A percentile compares a stretch with the other conserved stretches of the same genome.
Evolutionary conservation across 371 early-diverging fungal genomes (phyloP).

Genomic region (Blastocladiella emersonii): DNA sequence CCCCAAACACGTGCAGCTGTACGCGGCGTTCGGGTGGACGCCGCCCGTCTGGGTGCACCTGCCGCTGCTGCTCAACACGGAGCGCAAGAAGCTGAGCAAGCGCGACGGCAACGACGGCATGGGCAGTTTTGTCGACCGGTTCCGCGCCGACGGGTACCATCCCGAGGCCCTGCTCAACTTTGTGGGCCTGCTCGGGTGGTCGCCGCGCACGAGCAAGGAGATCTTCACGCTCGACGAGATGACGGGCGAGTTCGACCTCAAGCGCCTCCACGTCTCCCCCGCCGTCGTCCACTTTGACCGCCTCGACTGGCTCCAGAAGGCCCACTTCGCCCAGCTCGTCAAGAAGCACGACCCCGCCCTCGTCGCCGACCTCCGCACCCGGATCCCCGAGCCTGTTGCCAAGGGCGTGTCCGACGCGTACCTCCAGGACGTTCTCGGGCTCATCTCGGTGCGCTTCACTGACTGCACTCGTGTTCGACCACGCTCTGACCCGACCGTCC

Average conservation of each 20-base stretch:
- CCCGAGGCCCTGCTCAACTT: constrained; percentile 80
- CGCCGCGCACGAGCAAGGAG: constrained; percentile 43
- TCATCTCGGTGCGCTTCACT: neutral
- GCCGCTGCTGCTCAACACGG: constrained; percentile 69
- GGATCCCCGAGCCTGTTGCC: too few species aligned
- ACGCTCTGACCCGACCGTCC: too few species aligned
- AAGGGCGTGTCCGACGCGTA: neutral
- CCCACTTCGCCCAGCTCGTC: neutral
- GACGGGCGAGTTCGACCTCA: neutral
- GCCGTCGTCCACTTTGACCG: neutral
- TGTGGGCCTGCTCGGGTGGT: constrained; percentile 77
- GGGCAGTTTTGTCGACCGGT: neutral
- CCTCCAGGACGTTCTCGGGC: neutral
- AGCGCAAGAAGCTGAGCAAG: constrained; percentile 77
- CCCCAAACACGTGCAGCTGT: constrained; percentile 76
- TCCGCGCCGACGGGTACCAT: constrained; percentile 50
- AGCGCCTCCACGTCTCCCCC: neutral
- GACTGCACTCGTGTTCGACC: neutral
- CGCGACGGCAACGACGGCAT: constrained; percentile 41
- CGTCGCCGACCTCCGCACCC: neutral
- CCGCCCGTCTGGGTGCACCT: constrained; percentile 71
- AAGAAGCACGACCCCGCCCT: neutral
- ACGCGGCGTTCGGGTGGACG: constrained; percentile 66
- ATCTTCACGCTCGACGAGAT: constrained; percentile 35
- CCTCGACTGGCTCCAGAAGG: neutral